Conservation (phyloP, 176 grass and related monocot species). For the Phoenix roebelenii region DNA sequence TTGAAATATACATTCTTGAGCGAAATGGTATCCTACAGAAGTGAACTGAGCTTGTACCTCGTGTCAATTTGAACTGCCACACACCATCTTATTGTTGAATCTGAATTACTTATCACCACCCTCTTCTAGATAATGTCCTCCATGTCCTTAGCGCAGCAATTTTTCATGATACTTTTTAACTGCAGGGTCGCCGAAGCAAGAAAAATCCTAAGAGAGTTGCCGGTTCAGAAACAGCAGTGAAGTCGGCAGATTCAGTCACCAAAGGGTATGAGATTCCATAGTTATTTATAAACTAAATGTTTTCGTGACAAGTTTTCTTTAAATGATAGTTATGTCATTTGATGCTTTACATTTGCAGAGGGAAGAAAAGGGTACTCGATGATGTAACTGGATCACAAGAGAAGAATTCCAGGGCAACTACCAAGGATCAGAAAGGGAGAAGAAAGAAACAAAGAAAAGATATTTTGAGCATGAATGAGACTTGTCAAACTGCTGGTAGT, state of each 20-base stretch:
- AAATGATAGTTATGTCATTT: neutral
- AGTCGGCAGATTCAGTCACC: conserved; percentile 3
- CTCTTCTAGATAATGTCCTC: neutral
- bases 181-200: conserved; percentile 49
- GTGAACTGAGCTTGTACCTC: too few species aligned
- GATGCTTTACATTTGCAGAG: conserved; percentile 19
- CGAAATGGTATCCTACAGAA: too few species aligned
- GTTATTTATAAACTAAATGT: neutral
- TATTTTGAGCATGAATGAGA: conserved; percentile 18
- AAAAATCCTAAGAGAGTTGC: conserved; percentile 14
- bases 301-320: neutral
- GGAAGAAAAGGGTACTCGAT: conserved; percentile 19
- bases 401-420: neutral
- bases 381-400: conserved; percentile 16
- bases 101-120: neutral
- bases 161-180: conserved; percentile 15
- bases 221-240: conserved; percentile 1
- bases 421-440: neutral
- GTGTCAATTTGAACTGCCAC: too few species aligned
- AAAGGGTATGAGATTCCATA: conserved; percentile 33
- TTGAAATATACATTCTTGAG: too few species aligned
- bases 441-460: conserved; percentile 32
- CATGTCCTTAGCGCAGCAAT: neutral
- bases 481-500: neutral
- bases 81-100: neutral